Evolutionary conservation across 352 stramenopile species (phyloP).

Genomic region (Globisporangium rhizosaccharum): DNA sequence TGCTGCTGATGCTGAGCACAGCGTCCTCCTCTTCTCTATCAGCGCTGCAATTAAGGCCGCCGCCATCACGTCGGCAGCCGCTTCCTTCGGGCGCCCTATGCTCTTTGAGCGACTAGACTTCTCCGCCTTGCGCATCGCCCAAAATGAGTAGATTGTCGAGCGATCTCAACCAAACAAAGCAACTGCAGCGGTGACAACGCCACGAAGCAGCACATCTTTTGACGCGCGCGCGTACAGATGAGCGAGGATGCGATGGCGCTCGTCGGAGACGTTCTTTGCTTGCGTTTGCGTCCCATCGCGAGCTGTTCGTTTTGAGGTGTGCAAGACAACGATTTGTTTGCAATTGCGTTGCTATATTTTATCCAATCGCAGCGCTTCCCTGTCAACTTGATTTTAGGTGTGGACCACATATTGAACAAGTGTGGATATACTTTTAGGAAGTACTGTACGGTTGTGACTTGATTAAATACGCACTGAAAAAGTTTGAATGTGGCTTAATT

Average conservation of each 20-base stretch:
- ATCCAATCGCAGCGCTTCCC: no score
- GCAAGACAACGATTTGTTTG: no score
- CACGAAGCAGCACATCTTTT: not conserved
- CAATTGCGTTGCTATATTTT: no score
- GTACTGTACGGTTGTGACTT: no score
- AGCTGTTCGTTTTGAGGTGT: no score
- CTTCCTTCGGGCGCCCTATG: not conserved
- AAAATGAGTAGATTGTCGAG: not conserved
- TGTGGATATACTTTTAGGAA: not conserved
- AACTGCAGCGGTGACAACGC: not conserved
- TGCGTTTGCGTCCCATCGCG: not conserved
- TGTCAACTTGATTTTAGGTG: no score
- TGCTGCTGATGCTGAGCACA: not conserved
- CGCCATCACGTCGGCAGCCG: not conserved
- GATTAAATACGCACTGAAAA: no score
- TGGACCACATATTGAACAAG: not conserved
- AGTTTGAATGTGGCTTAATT: no score
- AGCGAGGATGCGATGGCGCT: not conserved
- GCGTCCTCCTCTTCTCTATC: not conserved
- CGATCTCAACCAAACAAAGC: not conserved
- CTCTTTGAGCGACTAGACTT: not conserved
- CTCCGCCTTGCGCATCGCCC: not conserved
- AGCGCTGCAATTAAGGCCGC: not conserved
- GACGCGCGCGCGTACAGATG: not conserved
- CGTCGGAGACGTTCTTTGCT: not conserved